Conservation (phyloP, 805 yeast genomes). For the Candida stauntonica region DNA sequence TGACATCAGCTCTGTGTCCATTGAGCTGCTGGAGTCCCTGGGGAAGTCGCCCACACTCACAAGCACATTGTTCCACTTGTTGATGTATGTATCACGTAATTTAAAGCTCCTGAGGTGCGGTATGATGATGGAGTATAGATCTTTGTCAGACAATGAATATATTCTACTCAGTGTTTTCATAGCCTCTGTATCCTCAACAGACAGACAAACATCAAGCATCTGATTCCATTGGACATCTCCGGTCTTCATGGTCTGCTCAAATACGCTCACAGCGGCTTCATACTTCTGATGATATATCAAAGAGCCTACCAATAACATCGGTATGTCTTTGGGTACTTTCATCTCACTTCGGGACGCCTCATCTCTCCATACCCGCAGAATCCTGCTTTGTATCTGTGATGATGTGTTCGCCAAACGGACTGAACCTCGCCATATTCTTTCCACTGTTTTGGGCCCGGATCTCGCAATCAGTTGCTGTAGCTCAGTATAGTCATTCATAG, state of each 20-base stretch:
- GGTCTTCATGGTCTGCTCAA: constrained; percentile 1
- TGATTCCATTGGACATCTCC: constrained; percentile 14
- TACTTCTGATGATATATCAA: constrained; percentile 17
- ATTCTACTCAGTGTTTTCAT: constrained; percentile 8
- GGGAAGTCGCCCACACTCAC: constrained; percentile 18
- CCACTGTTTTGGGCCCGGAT: not conserved
- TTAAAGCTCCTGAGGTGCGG: constrained; percentile 9
- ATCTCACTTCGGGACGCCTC: not conserved
- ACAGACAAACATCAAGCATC: constrained; percentile 12
- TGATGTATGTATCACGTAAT: constrained; percentile 9
- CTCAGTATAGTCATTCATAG: constrained; percentile 11
- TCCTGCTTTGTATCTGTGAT: constrained; percentile 11
- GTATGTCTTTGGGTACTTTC: constrained; percentile 9
- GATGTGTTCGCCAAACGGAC: constrained; percentile 16
- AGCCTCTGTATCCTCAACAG: constrained; percentile 4
- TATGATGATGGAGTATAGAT: constrained; percentile 7
- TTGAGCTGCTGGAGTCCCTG: constrained; percentile 9
- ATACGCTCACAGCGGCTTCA: constrained; percentile 9
- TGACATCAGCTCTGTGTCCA: constrained; percentile 15
- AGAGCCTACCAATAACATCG: constrained; percentile 14
- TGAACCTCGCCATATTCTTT: constrained; percentile 17
- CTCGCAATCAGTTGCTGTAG: constrained; percentile 1
- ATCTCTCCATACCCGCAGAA: constrained; percentile 9
- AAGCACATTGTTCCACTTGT: constrained; percentile 17
- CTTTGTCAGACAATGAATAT: constrained; percentile 7